Base-by-base conservation (phyloP, 2,329 filamentous ascomycete genomes). In the Cephalotrichum gorgonifer region DNA sequence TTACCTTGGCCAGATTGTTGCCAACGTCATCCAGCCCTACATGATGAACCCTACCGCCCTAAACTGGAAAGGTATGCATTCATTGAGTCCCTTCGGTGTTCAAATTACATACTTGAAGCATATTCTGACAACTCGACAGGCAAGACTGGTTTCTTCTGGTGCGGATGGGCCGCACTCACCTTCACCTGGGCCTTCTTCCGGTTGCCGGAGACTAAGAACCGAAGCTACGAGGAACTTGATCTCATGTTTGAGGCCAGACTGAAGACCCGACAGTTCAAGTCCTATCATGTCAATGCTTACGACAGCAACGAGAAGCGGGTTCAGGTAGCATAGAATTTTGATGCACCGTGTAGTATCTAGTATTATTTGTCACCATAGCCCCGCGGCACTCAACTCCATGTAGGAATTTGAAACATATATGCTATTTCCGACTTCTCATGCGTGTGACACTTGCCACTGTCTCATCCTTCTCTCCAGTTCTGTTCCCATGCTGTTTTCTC, bases 161-260 rank as follows among this genome's bases (percentile, higher is more conserved):
- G 60, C 1, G 61, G 59, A 6, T 65, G 71, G 20, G 69, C 70
- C 50, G 60, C 72, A 20, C 63, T 71, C 22, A 65, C 74, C 17
- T 9, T 20, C 3, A 55, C 68, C 1, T 80, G 76, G 66, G 65
- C 71, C 1, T 75, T 63, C 53, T 74, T 74, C 55, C 69, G 71
- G 43, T 60, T 78, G 2, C 75, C 75, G 3, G 78, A 81, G 56
- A 75, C 76, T 0, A 74, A 71, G 48, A 74, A 66, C 6, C 61
- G 69, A 4, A 69, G 67, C 14, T 38, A 38, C 33, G 33, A 38
- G 33, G 33, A 38, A 8, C 33, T 38, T 38, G 33, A 38, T 17
- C 33, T 38, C 14, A 38, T 38, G 33, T 38, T 38, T n/a, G 33
- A 38, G 33, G 33, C 33, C 8, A 38, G 20, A 8, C 33, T 38